A percentile compares a stretch with the other conserved stretches of the same genome.
Evolutionary conservation across 257 asterid genomes (phyloP).

Genomic region (Lycium ferocissimum): DNA sequence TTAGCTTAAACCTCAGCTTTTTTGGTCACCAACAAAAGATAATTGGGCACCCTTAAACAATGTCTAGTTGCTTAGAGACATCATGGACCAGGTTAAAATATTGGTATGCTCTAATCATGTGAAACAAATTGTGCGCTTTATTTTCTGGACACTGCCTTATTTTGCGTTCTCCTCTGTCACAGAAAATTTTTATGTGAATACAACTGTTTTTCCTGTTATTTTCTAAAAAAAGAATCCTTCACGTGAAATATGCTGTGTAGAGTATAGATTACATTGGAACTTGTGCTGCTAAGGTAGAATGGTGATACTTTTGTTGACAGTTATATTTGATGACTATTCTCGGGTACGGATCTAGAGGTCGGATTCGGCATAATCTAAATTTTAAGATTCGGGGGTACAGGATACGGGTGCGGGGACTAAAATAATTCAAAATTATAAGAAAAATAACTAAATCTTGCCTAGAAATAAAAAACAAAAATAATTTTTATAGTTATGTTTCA

Average conservation of each 20-base stretch:
- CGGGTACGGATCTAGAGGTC: no score
- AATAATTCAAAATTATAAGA: no score
- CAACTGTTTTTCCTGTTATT: not conserved
- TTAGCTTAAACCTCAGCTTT: not conserved
- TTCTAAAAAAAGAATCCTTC: not conserved
- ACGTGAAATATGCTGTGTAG: not conserved
- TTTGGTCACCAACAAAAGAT: not conserved
- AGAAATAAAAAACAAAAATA: no score
- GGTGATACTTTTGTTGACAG: not conserved
- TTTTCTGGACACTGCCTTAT: slow-evolving; percentile 5
- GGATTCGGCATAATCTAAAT: no score
- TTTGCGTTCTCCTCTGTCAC: not conserved
- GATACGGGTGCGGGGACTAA: no score
- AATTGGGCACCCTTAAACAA: not conserved
- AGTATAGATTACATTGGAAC: not conserved
- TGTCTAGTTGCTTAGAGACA: not conserved
- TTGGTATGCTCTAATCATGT: no score
- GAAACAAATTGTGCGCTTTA: not conserved
- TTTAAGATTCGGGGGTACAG: no score
- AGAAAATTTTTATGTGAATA: not conserved
- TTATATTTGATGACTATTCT: not conserved
- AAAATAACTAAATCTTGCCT: no score
- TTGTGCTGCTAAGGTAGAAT: slow-evolving; percentile 14
- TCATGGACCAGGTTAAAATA: not conserved
- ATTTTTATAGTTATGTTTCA: no score